A percentile compares a stretch with the other conserved stretches of the same genome.
Evolutionary conservation across 2,329 filamentous ascomycete genomes (phyloP).

Genomic region (Hymenoscyphus occultus): DNA sequence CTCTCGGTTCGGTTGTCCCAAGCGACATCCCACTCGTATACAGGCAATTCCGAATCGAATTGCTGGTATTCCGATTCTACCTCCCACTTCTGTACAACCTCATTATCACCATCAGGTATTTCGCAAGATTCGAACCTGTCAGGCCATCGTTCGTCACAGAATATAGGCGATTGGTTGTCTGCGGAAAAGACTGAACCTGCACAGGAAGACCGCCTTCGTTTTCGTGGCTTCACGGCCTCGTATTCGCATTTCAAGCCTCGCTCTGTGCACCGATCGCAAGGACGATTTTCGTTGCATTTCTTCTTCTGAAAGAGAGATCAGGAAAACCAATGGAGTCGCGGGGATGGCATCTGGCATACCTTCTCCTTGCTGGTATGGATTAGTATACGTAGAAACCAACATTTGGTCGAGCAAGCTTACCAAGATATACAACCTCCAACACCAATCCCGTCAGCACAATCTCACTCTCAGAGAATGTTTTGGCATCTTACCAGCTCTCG

Average conservation of each 20-base stretch:
- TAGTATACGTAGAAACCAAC: background rate
- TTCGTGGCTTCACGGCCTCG: conserved; percentile 35
- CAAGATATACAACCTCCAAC: conserved; percentile 35
- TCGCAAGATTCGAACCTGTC: conserved; percentile 23
- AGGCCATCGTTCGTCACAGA: conserved; percentile 27
- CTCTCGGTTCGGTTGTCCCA: conserved; percentile 24
- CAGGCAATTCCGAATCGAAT: conserved; percentile 22
- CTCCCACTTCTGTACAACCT: conserved; percentile 26
- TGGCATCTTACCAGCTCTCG: conserved; percentile 51
- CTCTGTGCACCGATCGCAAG: conserved; percentile 35
- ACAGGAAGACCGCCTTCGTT: conserved; percentile 27
- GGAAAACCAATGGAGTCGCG: background rate
- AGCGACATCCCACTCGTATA: conserved; percentile 24
- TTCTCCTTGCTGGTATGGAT: conserved; percentile 34
- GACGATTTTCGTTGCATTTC: conserved; percentile 36
- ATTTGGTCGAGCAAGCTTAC: conserved; percentile 23
- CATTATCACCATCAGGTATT: conserved; percentile 14
- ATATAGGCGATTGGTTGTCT: conserved; percentile 21
- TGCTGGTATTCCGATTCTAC: conserved; percentile 21
- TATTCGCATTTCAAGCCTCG: conserved; percentile 33
- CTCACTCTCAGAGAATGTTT: background rate
- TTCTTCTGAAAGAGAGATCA: conserved; percentile 30
- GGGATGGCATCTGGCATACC: conserved; percentile 20
- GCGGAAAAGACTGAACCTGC: conserved; percentile 27
- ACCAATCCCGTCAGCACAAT: conserved; percentile 19